Evolutionary conservation across 2,329 filamentous ascomycete genomes (phyloP).

Genomic region (Fonsecaea multimorphosa): DNA sequence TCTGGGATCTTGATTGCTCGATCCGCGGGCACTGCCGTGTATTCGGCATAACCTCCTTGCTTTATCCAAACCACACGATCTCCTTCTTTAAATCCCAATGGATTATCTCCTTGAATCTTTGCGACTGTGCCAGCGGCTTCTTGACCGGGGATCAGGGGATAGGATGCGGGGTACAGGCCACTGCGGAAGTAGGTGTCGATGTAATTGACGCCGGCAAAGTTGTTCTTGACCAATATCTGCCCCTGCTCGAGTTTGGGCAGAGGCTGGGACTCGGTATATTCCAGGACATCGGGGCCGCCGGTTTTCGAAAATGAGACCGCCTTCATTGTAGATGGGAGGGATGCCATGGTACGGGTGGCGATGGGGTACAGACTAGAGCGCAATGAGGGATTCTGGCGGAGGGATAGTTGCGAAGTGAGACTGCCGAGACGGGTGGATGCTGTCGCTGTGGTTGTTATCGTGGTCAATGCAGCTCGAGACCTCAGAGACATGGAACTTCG

Average conservation of each 20-base stretch:
- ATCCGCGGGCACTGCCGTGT: constrained; percentile 60
- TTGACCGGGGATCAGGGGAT: constrained; percentile 78
- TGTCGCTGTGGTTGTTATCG: constrained; percentile 11
- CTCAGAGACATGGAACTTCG: constrained; percentile 16
- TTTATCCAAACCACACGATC: constrained; percentile 75
- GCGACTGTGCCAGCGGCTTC: constrained; percentile 78
- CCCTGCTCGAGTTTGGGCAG: constrained; percentile 72
- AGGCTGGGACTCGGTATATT: constrained; percentile 72
- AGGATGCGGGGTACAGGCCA: constrained; percentile 72
- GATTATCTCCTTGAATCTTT: constrained; percentile 60
- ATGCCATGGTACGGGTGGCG: constrained; percentile 31
- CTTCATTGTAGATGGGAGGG: constrained; percentile 64
- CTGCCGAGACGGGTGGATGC: constrained; percentile 17
- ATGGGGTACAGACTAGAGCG: not conserved
- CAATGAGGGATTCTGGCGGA: not conserved
- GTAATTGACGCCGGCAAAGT: constrained; percentile 81
- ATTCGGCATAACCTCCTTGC: constrained; percentile 63
- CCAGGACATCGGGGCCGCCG: constrained; percentile 73
- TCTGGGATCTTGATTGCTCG: constrained; percentile 69
- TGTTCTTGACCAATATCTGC: constrained; percentile 80
- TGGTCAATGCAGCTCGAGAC: constrained; percentile 15
- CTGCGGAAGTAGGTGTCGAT: constrained; percentile 92
- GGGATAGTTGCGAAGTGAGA: constrained; percentile 16
- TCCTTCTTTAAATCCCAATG: constrained; percentile 66
- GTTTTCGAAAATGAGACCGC: constrained; percentile 74